phyloP scores from a whole-genome alignment of 257 asterid genomes.

The Leptodermis oblonga region DNA sequence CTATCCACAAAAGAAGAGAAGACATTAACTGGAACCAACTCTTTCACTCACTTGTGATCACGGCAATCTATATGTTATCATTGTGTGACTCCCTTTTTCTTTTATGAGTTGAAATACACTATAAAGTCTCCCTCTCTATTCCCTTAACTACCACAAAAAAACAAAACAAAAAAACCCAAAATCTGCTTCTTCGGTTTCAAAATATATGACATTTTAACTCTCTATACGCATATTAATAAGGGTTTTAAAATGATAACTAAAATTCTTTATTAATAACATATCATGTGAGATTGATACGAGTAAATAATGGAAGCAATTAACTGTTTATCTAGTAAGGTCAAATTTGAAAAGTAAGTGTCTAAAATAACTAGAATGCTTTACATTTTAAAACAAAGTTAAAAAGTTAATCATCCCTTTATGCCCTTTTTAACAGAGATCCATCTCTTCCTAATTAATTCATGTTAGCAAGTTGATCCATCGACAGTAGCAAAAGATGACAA shows the following conservation, averaged over 20 bases:
- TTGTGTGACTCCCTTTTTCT: conserved; percentile 26
- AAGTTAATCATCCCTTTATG: too few relatives aligned
- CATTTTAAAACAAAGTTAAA: too few relatives aligned
- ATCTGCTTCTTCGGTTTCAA: conserved; percentile 35
- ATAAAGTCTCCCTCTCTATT: conserved; percentile 19
- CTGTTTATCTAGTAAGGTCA: too few relatives aligned
- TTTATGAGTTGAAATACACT: conserved; percentile 31
- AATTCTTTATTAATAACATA: too few relatives aligned
- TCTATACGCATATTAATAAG: too few relatives aligned
- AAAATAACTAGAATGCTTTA: too few relatives aligned
- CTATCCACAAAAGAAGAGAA: conserved; percentile 15
- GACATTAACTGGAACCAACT: conserved; percentile 50
- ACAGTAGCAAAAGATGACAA: not conserved
- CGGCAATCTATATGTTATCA: conserved; percentile 17
- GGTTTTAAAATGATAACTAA: too few relatives aligned
- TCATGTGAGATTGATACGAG: too few relatives aligned
- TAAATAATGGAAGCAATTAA: too few relatives aligned
- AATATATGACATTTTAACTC: too few relatives aligned
- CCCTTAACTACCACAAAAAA: conserved; percentile 41
- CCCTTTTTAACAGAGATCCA: too few relatives aligned
- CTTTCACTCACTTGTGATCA: not conserved
- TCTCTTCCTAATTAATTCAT: not conserved
- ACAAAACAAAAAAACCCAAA: conserved; percentile 19
- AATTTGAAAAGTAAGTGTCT: too few relatives aligned
- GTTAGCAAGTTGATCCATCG: not conserved